Percentiles rank a stretch among this genome's conserved stretches.
Evolutionary conservation across 139 green algal species (phyloP).

Genomic region (Choricystis sp.): DNA sequence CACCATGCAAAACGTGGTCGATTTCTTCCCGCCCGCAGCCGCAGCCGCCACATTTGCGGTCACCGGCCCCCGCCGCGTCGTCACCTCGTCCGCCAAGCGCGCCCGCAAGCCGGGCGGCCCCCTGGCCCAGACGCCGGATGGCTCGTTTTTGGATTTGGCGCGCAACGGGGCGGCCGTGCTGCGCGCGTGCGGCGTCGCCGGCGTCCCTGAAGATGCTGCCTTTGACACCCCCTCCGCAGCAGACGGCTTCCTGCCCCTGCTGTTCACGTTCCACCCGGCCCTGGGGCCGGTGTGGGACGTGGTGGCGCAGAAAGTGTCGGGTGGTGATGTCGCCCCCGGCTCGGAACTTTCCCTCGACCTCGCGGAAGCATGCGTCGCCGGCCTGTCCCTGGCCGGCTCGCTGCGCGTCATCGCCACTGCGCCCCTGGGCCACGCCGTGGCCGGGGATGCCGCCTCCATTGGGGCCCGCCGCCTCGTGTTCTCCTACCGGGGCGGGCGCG

Average conservation of each 20-base stretch:
- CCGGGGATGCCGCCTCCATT: not conserved
- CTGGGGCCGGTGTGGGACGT: constrained; percentile 91
- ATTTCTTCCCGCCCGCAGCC: not conserved
- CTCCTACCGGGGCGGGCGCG: constrained; percentile 34
- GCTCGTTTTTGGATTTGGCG: constrained; percentile 89
- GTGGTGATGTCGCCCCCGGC: constrained; percentile 41
- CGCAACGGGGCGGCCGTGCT: constrained; percentile 72
- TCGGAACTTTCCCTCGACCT: constrained; percentile 59
- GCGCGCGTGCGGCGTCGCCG: constrained; percentile 30
- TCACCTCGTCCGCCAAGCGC: constrained; percentile 83
- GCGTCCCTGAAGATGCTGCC: constrained; percentile 12
- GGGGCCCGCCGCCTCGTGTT: constrained; percentile 25
- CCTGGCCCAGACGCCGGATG: constrained; percentile 81
- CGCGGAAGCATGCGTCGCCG: constrained; percentile 46
- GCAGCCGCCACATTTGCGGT: constrained; percentile 85
- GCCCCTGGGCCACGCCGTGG: constrained; percentile 25
- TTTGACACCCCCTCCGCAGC: constrained; percentile 40
- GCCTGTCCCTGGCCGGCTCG: constrained; percentile 57
- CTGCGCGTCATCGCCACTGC: constrained; percentile 42
- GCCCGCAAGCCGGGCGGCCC: constrained; percentile 40
- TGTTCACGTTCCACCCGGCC: constrained; percentile 78
- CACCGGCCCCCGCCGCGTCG: constrained; percentile 23
- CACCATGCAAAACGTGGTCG: constrained; percentile 86
- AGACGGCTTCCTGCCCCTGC: constrained; percentile 62
- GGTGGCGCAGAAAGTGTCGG: constrained; percentile 83